phyloP scores from a whole-genome alignment of 768 basidiomycete genomes.

The Wakefieldia striispora region DNA sequence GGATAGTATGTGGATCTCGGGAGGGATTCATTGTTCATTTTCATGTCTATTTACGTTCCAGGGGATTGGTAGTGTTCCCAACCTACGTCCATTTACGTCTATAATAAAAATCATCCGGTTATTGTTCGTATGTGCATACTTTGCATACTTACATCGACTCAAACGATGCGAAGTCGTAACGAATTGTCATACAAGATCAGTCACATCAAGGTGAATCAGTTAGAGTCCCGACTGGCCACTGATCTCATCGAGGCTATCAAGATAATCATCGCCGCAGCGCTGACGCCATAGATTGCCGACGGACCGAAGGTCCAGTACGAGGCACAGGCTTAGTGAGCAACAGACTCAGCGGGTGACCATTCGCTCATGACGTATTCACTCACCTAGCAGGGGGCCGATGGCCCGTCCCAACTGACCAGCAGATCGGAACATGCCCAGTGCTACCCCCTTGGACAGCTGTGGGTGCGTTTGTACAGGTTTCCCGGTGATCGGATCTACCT shows the following conservation, averaged over 20 bases:
- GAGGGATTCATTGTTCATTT: slow-evolving; percentile 6
- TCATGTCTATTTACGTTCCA: slow-evolving; percentile 10
- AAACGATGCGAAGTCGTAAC: no score
- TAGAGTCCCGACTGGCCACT: slow-evolving; percentile 26
- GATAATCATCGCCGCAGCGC: slow-evolving; percentile 62
- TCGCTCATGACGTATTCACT: slow-evolving; percentile 22
- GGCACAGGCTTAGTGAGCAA: slow-evolving; percentile 59
- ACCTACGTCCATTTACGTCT: slow-evolving; percentile 2
- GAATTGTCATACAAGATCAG: neutral
- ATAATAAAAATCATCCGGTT: slow-evolving; percentile 1
- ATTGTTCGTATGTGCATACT: slow-evolving; percentile 3
- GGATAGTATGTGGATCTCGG: slow-evolving; percentile 20
- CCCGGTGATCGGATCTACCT: slow-evolving; percentile 57
- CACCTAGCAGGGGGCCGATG: slow-evolving; percentile 87
- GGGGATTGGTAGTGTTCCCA: neutral
- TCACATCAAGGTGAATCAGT: slow-evolving; percentile 9
- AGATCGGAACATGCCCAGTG: slow-evolving; percentile 82
- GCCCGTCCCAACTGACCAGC: slow-evolving; percentile 95
- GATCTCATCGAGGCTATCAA: slow-evolving; percentile 58
- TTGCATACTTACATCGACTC: no score
- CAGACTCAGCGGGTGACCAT: slow-evolving; percentile 9
- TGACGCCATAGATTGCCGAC: slow-evolving; percentile 64
- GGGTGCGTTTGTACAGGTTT: slow-evolving; percentile 57
- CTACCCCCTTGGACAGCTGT: slow-evolving; percentile 77
- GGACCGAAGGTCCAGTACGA: slow-evolving; percentile 90